Base-by-base conservation (phyloP, 139 green algal genomes). In the Picochlorum sp. region DNA sequence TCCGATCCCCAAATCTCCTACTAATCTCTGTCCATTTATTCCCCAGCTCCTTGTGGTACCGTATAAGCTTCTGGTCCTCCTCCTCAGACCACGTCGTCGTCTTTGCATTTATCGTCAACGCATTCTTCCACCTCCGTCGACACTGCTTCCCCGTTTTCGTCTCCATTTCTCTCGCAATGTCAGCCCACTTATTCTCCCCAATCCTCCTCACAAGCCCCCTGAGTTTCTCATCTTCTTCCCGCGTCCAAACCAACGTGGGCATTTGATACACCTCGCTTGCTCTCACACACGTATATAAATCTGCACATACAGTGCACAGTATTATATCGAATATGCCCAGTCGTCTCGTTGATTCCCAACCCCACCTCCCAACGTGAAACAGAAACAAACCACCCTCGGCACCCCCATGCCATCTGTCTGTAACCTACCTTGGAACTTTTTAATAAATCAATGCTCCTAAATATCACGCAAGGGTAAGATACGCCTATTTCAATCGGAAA, bases 121-220 rank as follows among this genome's bases (percentile, higher is more conserved):
- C 71, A 54, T 88, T 89, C 60, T 86, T 80, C 85, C 85, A 91
- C 4, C 84, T 72, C 14, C 83, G 68, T 16, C 76, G 68, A 49
- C 78, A 85, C 60, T 80, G 74, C 69, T 88, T 88, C 58, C 51
- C 65, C 13, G 57, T 65, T 65, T 87, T 88, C 7, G 54, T 76
- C 10, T 37, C 21, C 24, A 85, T 70, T 7, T 72, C 60, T 15
- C 13, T 47, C 3, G 81, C 68, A 57, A 87, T 85, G 28, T 71
- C 49, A 21, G 74, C 31, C 77, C 81, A 87, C 23, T 76, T 78
- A 56, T 87, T 87, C 30, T 65, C 57, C 30, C 81, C 81, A 41
- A 79, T 66, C 62, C 77, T 31, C 14, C 60, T 70, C 6, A 88
- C 73, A 20, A 88, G 60, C 37, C 59, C 15, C 21, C 70, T 38